Evolutionary conservation across 2,329 filamentous ascomycete genomes (phyloP).

Genomic region (Colletotrichum costaricense): DNA sequence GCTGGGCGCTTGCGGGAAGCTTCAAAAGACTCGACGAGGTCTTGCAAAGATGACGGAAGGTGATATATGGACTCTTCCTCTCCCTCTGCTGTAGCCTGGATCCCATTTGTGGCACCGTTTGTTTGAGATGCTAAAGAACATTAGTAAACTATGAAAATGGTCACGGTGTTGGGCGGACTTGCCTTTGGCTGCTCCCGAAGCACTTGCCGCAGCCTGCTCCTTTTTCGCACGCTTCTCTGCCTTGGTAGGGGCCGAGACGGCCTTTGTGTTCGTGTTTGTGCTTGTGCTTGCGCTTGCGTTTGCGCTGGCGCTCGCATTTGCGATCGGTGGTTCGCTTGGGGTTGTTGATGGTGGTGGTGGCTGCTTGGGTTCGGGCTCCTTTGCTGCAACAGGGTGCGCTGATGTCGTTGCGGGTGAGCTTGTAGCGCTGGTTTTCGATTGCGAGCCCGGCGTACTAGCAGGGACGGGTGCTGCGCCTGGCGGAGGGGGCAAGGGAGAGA

Average conservation of each 20-base stretch:
- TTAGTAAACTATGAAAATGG: conserved; percentile 5
- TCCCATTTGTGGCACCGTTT: conserved; percentile 65
- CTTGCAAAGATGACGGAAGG: conserved; percentile 87
- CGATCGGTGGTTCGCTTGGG: conserved; percentile 40
- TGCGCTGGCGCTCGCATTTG: conserved; percentile 38
- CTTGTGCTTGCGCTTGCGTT: conserved; percentile 41
- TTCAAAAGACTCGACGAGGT: conserved; percentile 92
- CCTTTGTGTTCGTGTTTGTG: conserved; percentile 39
- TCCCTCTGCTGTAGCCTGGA: conserved; percentile 60
- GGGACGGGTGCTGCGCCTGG: conserved; percentile 66
- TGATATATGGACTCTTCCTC: conserved; percentile 91
- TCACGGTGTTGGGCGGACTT: conserved; percentile 34
- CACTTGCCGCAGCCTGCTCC: conserved; percentile 53
- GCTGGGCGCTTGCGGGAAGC: conserved; percentile 78
- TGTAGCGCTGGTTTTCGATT: conserved; percentile 65
- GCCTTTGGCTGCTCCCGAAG: conserved; percentile 59
- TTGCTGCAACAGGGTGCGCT: conserved; percentile 57
- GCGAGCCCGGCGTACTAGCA: conserved; percentile 57
- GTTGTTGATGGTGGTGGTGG: conserved; percentile 42
- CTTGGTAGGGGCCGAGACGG: conserved; percentile 47
- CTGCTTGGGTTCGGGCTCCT: conserved; percentile 49
- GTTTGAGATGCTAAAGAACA: conserved; percentile 51
- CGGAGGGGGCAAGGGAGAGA: conserved; percentile 92
- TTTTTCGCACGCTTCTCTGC: conserved; percentile 56
- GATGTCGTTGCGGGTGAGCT: conserved; percentile 64